Percentiles rank a stretch among this genome's conserved stretches.
These are phyloP conservation scores for Nasturtium officinale DNA, from an alignment of 345 rosid species.

Conservation along the genomic window DNA sequence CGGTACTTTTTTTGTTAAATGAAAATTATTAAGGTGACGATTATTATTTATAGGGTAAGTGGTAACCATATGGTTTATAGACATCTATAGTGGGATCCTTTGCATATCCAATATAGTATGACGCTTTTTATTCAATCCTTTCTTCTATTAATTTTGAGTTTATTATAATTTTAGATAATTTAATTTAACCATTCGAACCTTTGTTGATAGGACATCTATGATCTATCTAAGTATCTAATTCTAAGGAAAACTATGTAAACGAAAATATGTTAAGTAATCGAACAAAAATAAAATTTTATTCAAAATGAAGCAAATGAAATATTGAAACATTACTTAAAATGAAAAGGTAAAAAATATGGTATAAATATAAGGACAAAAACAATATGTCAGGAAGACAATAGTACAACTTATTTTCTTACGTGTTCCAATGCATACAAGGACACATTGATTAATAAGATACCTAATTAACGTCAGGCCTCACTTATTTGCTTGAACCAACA, in stretches of 20 bases:
- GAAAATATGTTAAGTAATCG: neutral
- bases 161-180: neutral
- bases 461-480: constrained; percentile 29
- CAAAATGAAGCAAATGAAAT: neutral
- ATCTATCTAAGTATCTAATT: neutral
- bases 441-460: constrained; percentile 14
- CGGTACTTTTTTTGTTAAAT: neutral
- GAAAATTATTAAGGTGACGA: constrained; percentile 13
- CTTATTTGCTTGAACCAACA: constrained; percentile 26
- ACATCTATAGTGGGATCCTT: constrained; percentile 28
- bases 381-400: constrained; percentile 17
- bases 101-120: constrained; percentile 28
- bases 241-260: neutral
- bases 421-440: neutral
- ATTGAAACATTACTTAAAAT: neutral
- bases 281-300: neutral
- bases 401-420: constrained; percentile 4
- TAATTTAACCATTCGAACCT: neutral
- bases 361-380: neutral
- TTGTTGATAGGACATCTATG: neutral
- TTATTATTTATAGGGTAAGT: constrained; percentile 5
- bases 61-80: constrained; percentile 19
- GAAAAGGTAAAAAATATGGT: neutral
- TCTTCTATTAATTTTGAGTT: neutral
- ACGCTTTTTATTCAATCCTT: neutral